A percentile compares a stretch with the other conserved stretches of the same genome.
phyloP scores from a whole-genome alignment of 345 rosid species.

The Raphanus raphanistrum region DNA sequence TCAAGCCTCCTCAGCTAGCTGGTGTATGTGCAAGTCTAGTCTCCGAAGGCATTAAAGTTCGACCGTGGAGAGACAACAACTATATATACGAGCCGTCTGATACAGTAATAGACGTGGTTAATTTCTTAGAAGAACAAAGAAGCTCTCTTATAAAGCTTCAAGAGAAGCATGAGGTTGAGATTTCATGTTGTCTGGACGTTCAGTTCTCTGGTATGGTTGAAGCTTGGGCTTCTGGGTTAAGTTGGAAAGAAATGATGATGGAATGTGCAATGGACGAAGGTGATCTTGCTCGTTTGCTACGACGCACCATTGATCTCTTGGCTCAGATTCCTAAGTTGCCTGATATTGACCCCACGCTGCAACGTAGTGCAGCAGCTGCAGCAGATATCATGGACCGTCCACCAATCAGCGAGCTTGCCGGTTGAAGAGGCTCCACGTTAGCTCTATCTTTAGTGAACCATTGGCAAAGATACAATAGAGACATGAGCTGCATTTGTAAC shows the following conservation, averaged over 20 bases:
- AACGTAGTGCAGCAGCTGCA: constrained; percentile 62
- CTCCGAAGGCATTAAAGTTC: constrained; percentile 88
- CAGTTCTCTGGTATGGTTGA: constrained; percentile 98
- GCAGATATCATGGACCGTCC: constrained; percentile 88
- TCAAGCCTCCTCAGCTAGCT: constrained; percentile 85
- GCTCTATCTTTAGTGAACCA: constrained; percentile 8
- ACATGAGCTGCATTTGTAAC: constrained; percentile 20
- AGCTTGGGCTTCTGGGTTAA: constrained; percentile 96
- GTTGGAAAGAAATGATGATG: constrained; percentile 94
- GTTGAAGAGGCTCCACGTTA: constrained; percentile 38
- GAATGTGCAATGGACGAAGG: constrained; percentile 98
- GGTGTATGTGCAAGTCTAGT: constrained; percentile 78
- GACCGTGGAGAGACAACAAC: constrained; percentile 67
- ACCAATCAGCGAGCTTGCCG: constrained; percentile 88
- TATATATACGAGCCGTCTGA: constrained; percentile 73
- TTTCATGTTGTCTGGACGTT: constrained; percentile 70
- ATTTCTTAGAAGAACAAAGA: constrained; percentile 66
- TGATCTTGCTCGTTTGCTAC: constrained; percentile 79
- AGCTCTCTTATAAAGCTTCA: constrained; percentile 60
- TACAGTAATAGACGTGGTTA: constrained; percentile 52
- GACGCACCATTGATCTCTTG: constrained; percentile 79
- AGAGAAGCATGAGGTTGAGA: constrained; percentile 76
- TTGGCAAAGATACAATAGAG: constrained; percentile 2
- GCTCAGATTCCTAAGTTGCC: constrained; percentile 96
- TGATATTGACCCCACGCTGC: constrained; percentile 64